Base-by-base conservation (phyloP, 768 basidiomycete species). In the Termitomyces sp. region DNA sequence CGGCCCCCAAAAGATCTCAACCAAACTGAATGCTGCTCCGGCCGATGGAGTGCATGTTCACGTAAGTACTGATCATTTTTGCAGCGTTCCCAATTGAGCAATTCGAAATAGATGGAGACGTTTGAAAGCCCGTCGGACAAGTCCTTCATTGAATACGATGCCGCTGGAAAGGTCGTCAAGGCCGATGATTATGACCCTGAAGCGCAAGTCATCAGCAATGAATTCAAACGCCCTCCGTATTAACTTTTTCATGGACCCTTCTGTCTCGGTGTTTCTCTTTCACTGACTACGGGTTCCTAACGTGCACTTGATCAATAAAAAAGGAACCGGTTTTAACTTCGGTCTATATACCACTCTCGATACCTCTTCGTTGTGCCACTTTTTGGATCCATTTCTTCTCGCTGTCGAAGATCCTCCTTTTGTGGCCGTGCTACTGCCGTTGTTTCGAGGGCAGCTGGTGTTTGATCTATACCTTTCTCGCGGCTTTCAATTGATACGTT, bases 171-270 rank as follows among this genome's bases (percentile, higher is more conserved):
- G 34, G 58, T 77, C n/a, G 64, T 75, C 34, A 76, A 74, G 58
- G 61, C 64, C 19, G 78, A 79, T 49, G 68, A 67, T 21, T 80
- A 76, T 58, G 86, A 88, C 65, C 74, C 79, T 9, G 86, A 88
- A 68, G 76, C 81, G 17, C 83, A 84, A 55, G 72, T 68, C 51
- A 81, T 81, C 63, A 79, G 70, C 63, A 73, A 78, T 54, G 86
- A 88, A 59, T 85, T 86, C 76, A 88, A 88, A 67, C 78, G 73
- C 19, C 82, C 82, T 19, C 76, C 76, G 1, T 78, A 78, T 60
- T 78, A 69, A 39, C n/a, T 30, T 30, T 34, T 45, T 14, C 5
- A 4, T 4, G n/a, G n/a, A n/a, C n/a, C n/a, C 8, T 21, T 27
- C 37, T 5, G 25, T 25, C 1, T 9, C 8, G 30, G 21, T n/a